A percentile compares a stretch with the other conserved stretches of the same genome.
phyloP scores from a whole-genome alignment of 208 protist species.

The Trypanosoma rangeli region DNA sequence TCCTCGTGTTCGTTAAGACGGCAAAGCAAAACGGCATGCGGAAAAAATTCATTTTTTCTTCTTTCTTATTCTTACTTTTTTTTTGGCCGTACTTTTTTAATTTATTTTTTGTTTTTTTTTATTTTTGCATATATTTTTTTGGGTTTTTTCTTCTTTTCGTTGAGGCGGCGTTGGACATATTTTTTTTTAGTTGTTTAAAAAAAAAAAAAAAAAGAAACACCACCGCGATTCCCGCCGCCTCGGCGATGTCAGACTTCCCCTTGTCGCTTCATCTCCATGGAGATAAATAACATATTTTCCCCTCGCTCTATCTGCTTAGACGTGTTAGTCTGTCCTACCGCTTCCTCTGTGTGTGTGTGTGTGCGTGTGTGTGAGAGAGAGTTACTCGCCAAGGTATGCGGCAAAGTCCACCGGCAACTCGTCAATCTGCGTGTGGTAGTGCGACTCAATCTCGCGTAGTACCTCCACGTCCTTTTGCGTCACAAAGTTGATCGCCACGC shows the following conservation, averaged over 20 bases:
- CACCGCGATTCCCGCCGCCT: too few relatives aligned
- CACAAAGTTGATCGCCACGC: constrained; percentile 99
- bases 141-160: constrained; percentile 8
- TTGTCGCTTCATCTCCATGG: neutral
- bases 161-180: neutral
- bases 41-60: constrained; percentile 2
- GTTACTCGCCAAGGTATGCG: constrained; percentile 40
- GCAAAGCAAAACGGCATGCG: neutral
- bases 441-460: constrained; percentile 98
- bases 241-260: too few relatives aligned
- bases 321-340: neutral
- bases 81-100: constrained; percentile 1
- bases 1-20: constrained; percentile 9
- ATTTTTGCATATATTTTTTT: constrained; percentile 6
- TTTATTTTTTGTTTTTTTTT: constrained; percentile 7
- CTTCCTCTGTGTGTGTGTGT: neutral
- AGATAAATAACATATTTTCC: neutral
- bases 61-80: constrained; percentile 12
- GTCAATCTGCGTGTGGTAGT: constrained; percentile 99
- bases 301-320: constrained; percentile 9
- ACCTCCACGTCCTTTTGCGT: constrained; percentile 96
- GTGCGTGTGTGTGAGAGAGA: neutral
- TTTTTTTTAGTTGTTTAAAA: too few relatives aligned
- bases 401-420: constrained; percentile 98
- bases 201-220: too few relatives aligned